These are phyloP conservation scores for Tricholoma matsutake DNA, from an alignment of 768 basidiomycete genomes.

Conservation along the genomic window DNA sequence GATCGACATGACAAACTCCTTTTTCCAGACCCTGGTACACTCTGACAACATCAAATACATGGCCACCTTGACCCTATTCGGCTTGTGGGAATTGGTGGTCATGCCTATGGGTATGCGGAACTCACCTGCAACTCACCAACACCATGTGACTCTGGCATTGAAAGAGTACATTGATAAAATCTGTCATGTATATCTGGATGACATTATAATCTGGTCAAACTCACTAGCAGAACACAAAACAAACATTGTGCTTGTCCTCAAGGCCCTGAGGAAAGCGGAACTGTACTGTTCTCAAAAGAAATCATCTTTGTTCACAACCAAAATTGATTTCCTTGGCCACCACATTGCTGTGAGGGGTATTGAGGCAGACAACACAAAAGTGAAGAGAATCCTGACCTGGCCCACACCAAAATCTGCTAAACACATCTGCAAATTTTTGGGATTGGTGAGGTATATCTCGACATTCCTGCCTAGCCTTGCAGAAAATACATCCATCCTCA, in stretches of 20 bases:
- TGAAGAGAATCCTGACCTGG: conserved; percentile 21
- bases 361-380: neutral
- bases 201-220: neutral
- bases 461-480: conserved; percentile 22
- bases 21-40: neutral
- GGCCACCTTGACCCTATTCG: neutral
- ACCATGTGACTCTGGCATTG: neutral
- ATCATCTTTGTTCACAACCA: neutral
- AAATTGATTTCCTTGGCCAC: neutral
- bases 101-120: too few relatives aligned
- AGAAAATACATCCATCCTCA: conserved; percentile 3
- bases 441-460: conserved; percentile 19
- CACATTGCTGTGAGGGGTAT: neutral
- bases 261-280: neutral
- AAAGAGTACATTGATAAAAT: neutral
- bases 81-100: neutral
- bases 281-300: neutral
- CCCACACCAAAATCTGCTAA: conserved; percentile 8
- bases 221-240: neutral
- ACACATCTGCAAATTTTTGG: conserved; percentile 2
- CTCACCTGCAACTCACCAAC: neutral
- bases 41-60: neutral
- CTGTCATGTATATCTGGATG: neutral
- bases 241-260: neutral
- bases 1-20: too few relatives aligned